Evolutionary conservation across 2,329 filamentous ascomycete genomes (phyloP), one percentile per base, ranked within the genome.

Genomic region (Lasiodiplodia gonubiensis): DNA sequence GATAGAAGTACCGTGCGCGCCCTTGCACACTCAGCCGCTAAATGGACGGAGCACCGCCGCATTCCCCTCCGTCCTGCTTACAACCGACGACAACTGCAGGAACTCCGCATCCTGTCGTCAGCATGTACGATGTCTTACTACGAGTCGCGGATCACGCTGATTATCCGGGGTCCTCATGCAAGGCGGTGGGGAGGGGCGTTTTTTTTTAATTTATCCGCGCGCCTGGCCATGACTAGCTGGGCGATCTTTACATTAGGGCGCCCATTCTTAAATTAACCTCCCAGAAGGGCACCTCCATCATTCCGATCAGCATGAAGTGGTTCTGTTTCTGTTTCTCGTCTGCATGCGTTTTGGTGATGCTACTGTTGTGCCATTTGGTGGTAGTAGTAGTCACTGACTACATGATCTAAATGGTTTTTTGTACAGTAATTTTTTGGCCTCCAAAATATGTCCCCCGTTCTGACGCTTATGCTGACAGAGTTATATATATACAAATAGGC

Each of bases 231-330:
- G 54, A 60, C 55, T 61, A 61, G 57, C 57, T 48, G 25, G 55
- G 23, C 35, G 57, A 61, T 61, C 57, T 18, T 39, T 49, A 61
- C 57, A 46, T 61, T 35, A 48, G 39, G 27, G 39, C 57, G 39
- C n/a, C 23, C 57, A 30, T 21, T 42, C 25, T 48, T 48, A 61
- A 61, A 48, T 33, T 42, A 27, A 61, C 57, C 37, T 61, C 57
- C 12, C 39, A 10, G 30, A 33, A 61, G 18, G 42, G 18, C 30
- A 6, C 10, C 30, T 46, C 14, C 42, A 21, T 21, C 42, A 46
- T 11, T 18, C 11, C n/a, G n/a, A 46, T 46, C n/a, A 11, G 18
- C 12, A 21, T 14, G 3, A 8, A n/a, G 8, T 18, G 11, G 42
- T 21, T 21, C n/a, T 8, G 21, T 8, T 39, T 21, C 18, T 33